Evolutionary conservation across 2,329 filamentous ascomycete genomes (phyloP), one percentile per base, ranked within the genome.

Genomic region (Ophiostoma australiae): DNA sequence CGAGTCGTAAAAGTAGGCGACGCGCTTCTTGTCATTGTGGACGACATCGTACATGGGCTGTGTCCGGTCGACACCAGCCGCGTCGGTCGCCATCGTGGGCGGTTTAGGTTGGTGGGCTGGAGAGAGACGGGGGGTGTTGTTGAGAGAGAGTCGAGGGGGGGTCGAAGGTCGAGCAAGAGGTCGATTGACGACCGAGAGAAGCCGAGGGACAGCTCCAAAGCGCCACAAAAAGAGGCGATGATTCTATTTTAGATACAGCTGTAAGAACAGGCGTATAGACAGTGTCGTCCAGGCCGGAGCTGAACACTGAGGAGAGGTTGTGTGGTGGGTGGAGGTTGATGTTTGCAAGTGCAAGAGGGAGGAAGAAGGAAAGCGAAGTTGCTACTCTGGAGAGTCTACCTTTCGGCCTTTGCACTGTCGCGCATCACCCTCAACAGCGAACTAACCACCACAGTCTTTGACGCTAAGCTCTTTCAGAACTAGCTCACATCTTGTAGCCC

Each of bases 1-100:
- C 3, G 92, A 96, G 79, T 98, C 94, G 85, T 98, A 98, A 81
- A 98, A 98, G 82, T 98, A 98, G 71, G 94, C 94, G 72, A 98
- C 92, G 78, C 94, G 93, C 82, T 95, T 97, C 76, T 80, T 80
- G 75, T 77, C 76, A 44, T 76, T 78, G 70, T 83, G 81, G 35
- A 83, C 69, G 5, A 70, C 10, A 23, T 69, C 48, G 17, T 68
- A 71, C 41, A 70, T 48, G 11, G 69, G 69, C 23, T 65, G 69
- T 39, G 71, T 27, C 4, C 71, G 68, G 17, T 44, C 66, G 31
- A 72, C 69, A 20, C 68, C 71, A 33, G 79, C 77, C 20, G 76
- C 76, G 72, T 80, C 79, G 65, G 77, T 78, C 52, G 72, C 72
- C 71, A 75, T 77, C 20, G 71, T 68, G 58, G 48, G 13, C 48